Conservation (phyloP, 352 stramenopile genomes). For the Phytophthora tubulina region DNA sequence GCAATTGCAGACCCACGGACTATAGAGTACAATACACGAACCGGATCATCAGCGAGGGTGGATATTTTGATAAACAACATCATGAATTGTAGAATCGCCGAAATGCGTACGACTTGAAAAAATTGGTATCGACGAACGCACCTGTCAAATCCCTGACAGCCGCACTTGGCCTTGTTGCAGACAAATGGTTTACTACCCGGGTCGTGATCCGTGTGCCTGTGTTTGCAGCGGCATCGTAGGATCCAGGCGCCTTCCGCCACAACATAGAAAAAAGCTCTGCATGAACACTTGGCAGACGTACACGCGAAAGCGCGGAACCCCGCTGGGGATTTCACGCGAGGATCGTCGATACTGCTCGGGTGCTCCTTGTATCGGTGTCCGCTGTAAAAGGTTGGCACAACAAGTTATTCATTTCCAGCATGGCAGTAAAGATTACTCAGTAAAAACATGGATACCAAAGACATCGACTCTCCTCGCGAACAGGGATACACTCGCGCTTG, state of each 20-base stretch:
- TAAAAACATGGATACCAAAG: constrained; percentile 56
- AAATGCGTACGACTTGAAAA: constrained; percentile 24
- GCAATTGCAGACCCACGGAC: constrained; percentile 88
- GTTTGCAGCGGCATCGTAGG: constrained; percentile 82
- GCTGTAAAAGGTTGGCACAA: constrained; percentile 31
- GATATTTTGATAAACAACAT: constrained; percentile 31
- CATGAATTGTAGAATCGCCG: constrained; percentile 17
- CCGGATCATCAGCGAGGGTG: constrained; percentile 17
- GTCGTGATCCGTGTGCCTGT: constrained; percentile 84
- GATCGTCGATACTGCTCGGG: constrained; percentile 45
- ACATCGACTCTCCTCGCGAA: constrained; percentile 82
- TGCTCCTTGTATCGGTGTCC: constrained; percentile 86
- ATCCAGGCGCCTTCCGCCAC: constrained; percentile 85
- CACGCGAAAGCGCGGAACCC: constrained; percentile 64
- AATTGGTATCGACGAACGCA: constrained; percentile 34
- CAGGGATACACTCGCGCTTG: constrained; percentile 77
- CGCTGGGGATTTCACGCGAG: constrained; percentile 44
- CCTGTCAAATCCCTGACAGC: constrained; percentile 75
- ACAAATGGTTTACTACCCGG: constrained; percentile 43
- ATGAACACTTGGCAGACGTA: constrained; percentile 64
- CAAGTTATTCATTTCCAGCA: neutral
- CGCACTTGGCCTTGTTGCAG: constrained; percentile 68
- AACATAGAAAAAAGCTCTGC: constrained; percentile 78
- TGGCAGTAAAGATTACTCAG: constrained; percentile 3
- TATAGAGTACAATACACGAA: constrained; percentile 22